phyloP scores from a whole-genome alignment of 139 green algal genomes.

The Picochlorum sp. region DNA sequence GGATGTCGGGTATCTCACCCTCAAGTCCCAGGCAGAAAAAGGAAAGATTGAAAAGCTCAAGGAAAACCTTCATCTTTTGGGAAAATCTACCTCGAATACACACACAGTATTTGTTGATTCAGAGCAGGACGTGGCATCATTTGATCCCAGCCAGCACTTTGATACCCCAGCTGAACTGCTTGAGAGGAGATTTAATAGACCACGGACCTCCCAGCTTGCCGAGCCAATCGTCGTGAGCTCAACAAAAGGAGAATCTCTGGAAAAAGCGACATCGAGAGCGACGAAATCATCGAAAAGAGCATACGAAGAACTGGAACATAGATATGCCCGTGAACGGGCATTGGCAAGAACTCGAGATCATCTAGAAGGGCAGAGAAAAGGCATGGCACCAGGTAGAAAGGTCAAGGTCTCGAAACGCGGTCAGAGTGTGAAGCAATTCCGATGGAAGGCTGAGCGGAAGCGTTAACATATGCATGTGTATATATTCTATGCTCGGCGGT shows the following conservation, averaged over 20 bases:
- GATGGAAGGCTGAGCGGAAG: conserved; percentile 34
- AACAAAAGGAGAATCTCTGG: background rate
- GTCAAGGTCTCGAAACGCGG: conserved; percentile 38
- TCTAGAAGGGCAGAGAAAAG: conserved; percentile 60
- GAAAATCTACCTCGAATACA: conserved; percentile 30
- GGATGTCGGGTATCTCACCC: conserved; percentile 75
- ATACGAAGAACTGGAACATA: conserved; percentile 76
- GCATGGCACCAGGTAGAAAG: conserved; percentile 72
- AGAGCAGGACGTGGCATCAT: conserved; percentile 24
- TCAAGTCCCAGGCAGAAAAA: conserved; percentile 65
- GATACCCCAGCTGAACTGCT: conserved; percentile 71
- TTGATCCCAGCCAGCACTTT: conserved; percentile 63
- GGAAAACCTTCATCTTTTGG: conserved; percentile 76
- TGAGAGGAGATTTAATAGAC: conserved; percentile 67
- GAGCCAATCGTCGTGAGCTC: conserved; percentile 12
- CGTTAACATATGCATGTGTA: background rate
- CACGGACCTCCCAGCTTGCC: conserved; percentile 29
- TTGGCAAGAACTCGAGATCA: conserved; percentile 41
- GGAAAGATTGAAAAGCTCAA: conserved; percentile 74
- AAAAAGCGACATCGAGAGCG: conserved; percentile 9
- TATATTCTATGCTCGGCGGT: background rate
- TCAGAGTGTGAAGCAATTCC: conserved; percentile 11
- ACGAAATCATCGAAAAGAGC: conserved; percentile 33
- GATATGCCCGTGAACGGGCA: conserved; percentile 48
- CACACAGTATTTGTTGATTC: conserved; percentile 75